Conservation (phyloP, 768 basidiomycete genomes). For the Mycena vitilis region DNA sequence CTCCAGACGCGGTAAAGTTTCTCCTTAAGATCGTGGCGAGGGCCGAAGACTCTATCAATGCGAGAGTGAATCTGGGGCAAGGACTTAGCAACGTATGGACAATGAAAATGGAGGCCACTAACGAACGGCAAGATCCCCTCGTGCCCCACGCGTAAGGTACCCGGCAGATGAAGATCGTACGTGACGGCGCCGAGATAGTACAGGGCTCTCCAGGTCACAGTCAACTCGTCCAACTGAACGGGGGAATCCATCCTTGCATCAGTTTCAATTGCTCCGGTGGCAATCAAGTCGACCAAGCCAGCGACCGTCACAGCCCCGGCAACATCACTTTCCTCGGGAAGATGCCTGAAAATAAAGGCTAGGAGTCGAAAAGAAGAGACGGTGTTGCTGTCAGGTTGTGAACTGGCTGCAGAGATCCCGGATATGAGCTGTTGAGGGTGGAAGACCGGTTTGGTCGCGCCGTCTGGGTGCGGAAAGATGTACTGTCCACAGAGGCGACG, state of each 20-base stretch:
- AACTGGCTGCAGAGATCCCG: neutral
- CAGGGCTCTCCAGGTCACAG: conserved; percentile 3
- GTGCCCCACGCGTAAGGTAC: conserved; percentile 6
- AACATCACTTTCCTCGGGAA: neutral
- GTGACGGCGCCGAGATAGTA: conserved; percentile 11
- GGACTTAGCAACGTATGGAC: neutral
- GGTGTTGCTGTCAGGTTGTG: no score
- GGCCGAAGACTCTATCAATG: conserved; percentile 3
- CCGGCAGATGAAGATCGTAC: neutral
- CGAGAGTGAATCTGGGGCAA: conserved; percentile 12
- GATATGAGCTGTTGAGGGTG: conserved; percentile 18
- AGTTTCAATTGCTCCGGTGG: conserved; percentile 4
- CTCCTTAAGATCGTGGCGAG: conserved; percentile 1
- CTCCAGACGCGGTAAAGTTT: neutral
- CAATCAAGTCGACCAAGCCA: conserved; percentile 15
- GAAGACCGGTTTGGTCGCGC: neutral
- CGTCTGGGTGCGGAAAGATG: neutral
- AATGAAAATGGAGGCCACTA: neutral
- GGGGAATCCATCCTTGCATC: neutral
- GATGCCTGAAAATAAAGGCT: neutral
- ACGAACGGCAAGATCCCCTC: conserved; percentile 3
- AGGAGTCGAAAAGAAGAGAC: neutral
- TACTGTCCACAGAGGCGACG: conserved; percentile 14
- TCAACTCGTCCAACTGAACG: neutral
- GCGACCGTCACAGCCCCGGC: neutral